Base-by-base conservation (phyloP, 2,329 filamentous ascomycete species). In the Aspergillus pseudonomiae region DNA sequence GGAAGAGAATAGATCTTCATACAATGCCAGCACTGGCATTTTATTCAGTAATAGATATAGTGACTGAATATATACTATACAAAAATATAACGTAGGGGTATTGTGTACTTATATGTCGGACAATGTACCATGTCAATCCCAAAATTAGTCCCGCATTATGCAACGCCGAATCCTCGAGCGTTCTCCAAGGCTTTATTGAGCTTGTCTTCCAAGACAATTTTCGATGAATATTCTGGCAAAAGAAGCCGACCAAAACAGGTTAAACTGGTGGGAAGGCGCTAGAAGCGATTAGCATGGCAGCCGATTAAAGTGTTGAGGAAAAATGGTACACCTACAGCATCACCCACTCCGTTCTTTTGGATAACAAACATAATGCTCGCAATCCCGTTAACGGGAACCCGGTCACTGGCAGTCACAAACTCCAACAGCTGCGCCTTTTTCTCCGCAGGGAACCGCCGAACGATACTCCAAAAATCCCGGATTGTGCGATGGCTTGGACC, bases 191-290 rank as follows among this genome's bases (percentile, higher is more conserved):
- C 95, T 83, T 96, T 88, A n/a, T 83, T 84, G 72, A 99, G 79
- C 72, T 94, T 92, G 79, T 89, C 84, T 75, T 84, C 84, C 73
- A 99, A 75, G 41, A 91, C 86, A 63, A 91, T 88, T 73, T 83
- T 87, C 45, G 86, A 87, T 60, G 81, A 84, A 77, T 98, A 99
- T 78, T 94, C 89, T 1, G 95, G 95, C 65, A 99, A 77, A 67
- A 96, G 80, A 53, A 99, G 79, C 55, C 91, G 94, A 1, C 94
- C 93, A 79, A 97, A 98, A 78, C 95, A 99, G 0, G 95, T 99
- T 72, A 93, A 90, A 65, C 92, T 94, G 6, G 91, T 96, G 4
- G 95, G 95, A 70, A 99, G 75, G 68, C 81, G 75, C 77, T 80
- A 61, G 45, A 64, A 34, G 48, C 19, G 32, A 57, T 69, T 24